phyloP scores from a whole-genome alignment of 257 asterid species.

The Solanum sejunctum region DNA sequence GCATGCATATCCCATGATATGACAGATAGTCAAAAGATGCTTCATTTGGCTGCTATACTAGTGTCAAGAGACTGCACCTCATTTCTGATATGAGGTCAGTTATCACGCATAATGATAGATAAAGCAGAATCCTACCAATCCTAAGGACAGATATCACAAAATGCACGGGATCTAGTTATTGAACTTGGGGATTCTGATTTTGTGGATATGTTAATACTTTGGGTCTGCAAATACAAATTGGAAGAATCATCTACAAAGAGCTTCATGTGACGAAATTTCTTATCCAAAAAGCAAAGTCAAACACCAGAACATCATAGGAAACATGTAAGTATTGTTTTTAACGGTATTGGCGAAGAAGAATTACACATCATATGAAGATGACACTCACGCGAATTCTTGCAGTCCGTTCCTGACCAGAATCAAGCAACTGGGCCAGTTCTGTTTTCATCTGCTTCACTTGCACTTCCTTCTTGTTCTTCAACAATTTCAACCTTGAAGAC shows the following conservation, averaged over 20 bases:
- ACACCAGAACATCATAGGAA: background rate
- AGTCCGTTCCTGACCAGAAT: constrained; percentile 66
- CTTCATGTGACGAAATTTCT: background rate
- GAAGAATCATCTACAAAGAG: background rate
- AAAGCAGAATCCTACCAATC: background rate
- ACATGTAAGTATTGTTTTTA: background rate
- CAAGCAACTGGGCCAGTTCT: constrained; percentile 73
- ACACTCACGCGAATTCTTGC: constrained; percentile 69
- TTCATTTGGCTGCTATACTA: background rate
- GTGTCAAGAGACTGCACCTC: background rate
- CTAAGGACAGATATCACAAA: background rate
- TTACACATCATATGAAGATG: background rate
- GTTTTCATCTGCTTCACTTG: constrained; percentile 71
- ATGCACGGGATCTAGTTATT: background rate
- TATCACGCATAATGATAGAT: background rate
- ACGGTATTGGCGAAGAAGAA: background rate
- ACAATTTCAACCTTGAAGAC: constrained; percentile 56
- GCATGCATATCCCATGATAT: background rate
- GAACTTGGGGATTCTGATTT: background rate
- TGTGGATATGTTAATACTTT: background rate
- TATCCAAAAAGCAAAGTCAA: background rate
- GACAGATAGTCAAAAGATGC: background rate
- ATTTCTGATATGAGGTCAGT: background rate
- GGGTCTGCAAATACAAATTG: background rate
- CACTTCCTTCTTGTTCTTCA: constrained; percentile 76